phyloP scores from a whole-genome alignment of 169 alveolate genomes.

The Cryptosporidium tyzzeri region DNA sequence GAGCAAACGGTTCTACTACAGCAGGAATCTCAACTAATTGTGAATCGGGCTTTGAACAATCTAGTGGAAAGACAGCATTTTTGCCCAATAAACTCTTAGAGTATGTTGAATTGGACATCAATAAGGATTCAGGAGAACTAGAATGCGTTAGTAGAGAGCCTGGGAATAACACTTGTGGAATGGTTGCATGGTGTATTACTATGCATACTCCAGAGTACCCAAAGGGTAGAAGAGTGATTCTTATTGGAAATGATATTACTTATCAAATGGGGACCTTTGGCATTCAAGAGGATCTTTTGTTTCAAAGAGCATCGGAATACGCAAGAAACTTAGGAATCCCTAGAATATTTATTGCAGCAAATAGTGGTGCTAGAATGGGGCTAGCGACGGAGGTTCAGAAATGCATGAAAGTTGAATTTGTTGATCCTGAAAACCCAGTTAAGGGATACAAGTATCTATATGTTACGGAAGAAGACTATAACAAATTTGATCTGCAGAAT shows the following conservation, averaged over 20 bases:
- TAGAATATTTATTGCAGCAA: slow-evolving; percentile 85
- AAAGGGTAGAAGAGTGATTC: slow-evolving; percentile 84
- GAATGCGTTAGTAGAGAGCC: slow-evolving; percentile 78
- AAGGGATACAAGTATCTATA: slow-evolving; percentile 84
- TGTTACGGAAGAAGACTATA: slow-evolving; percentile 81
- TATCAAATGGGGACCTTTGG: slow-evolving; percentile 85
- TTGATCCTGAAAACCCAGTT: slow-evolving; percentile 82
- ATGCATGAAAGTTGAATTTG: slow-evolving; percentile 81
- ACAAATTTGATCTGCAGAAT: slow-evolving; percentile 77
- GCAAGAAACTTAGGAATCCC: slow-evolving; percentile 87
- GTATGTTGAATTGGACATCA: slow-evolving; percentile 41
- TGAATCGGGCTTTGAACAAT: slow-evolving; percentile 17
- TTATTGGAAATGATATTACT: slow-evolving; percentile 87
- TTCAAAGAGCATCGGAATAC: slow-evolving; percentile 83
- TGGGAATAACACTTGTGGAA: slow-evolving; percentile 81
- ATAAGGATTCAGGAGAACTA: slow-evolving; percentile 70
- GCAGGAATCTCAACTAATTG: slow-evolving; percentile 2
- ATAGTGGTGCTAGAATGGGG: slow-evolving; percentile 89
- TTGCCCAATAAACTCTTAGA: slow-evolving; percentile 71
- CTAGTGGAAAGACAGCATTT: slow-evolving; percentile 50
- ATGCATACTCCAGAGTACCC: slow-evolving; percentile 84
- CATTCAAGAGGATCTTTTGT: slow-evolving; percentile 81
- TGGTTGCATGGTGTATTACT: slow-evolving; percentile 82
- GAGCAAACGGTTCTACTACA: not conserved
- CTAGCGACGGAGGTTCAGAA: slow-evolving; percentile 83